Conservation (phyloP, 805 yeast genomes). For the Kluyveromyces starmeri region DNA sequence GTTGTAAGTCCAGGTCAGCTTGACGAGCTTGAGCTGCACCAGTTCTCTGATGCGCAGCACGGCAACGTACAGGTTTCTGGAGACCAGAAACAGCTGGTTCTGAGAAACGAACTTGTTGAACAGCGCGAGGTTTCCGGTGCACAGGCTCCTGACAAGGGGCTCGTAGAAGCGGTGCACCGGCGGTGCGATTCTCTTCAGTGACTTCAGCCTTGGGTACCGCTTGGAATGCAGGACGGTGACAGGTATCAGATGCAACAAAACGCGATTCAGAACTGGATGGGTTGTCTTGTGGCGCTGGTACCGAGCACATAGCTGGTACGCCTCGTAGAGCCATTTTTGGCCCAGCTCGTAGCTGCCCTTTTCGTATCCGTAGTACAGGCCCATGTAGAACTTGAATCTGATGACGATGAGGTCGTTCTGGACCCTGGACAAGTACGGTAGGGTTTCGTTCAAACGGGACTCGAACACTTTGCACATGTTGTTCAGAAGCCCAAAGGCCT, state of each 20-base stretch:
- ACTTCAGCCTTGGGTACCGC: conserved; percentile 35
- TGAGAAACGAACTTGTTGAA: conserved; percentile 39
- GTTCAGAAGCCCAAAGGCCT: conserved; percentile 63
- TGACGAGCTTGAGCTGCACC: conserved; percentile 44
- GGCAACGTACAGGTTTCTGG: conserved; percentile 51
- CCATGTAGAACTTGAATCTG: conserved; percentile 59
- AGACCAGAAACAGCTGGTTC: conserved; percentile 45
- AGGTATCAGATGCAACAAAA: conserved; percentile 1
- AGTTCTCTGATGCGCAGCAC: conserved; percentile 43
- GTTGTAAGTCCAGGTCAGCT: conserved; percentile 24
- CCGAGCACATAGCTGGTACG: conserved; percentile 26
- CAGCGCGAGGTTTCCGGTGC: conserved; percentile 44
- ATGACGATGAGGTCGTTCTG: conserved; percentile 14
- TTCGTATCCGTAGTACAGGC: conserved; percentile 50
- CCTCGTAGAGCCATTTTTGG: conserved; percentile 42
- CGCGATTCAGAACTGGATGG: neutral
- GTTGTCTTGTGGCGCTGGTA: neutral
- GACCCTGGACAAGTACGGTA: neutral
- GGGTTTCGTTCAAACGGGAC: conserved; percentile 30
- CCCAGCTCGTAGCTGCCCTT: conserved; percentile 51
- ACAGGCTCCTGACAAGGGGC: conserved; percentile 41
- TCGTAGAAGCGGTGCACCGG: conserved; percentile 34
- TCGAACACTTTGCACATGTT: conserved; percentile 63
- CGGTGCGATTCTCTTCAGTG: conserved; percentile 36
- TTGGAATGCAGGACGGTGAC: conserved; percentile 36